These are phyloP conservation scores for Microascus cirrosus DNA, from an alignment of 2,329 filamentous ascomycete species.

Conservation along the genomic window DNA sequence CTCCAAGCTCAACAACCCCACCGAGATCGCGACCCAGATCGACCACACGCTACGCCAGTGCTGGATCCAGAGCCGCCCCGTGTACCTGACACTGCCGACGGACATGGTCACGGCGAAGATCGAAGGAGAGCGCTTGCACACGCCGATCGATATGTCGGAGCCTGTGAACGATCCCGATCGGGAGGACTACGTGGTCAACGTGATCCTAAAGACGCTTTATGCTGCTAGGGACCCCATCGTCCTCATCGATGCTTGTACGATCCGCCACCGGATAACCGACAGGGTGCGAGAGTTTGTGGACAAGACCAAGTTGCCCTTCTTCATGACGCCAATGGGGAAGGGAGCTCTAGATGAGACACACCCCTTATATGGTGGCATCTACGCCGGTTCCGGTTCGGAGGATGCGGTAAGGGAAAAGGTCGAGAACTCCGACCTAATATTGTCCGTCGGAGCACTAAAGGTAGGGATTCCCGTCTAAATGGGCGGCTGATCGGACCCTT, in stretches of 20 bases:
- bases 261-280: slow-evolving; percentile 60
- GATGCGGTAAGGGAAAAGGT: slow-evolving; percentile 51
- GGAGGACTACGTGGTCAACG: slow-evolving; percentile 74
- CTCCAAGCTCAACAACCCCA: slow-evolving; percentile 57
- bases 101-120: slow-evolving; percentile 71
- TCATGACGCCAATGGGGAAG: slow-evolving; percentile 88
- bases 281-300: slow-evolving; percentile 65
- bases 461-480: slow-evolving; percentile 9
- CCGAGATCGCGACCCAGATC: slow-evolving; percentile 62
- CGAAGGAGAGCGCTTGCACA: slow-evolving; percentile 61
- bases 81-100: slow-evolving; percentile 75
- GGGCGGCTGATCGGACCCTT: not conserved
- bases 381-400: slow-evolving; percentile 67
- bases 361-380: slow-evolving; percentile 71
- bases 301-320: slow-evolving; percentile 66
- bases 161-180: slow-evolving; percentile 56
- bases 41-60: slow-evolving; percentile 69
- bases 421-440: slow-evolving; percentile 58
- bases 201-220: slow-evolving; percentile 62
- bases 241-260: slow-evolving; percentile 72
- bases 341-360: slow-evolving; percentile 68
- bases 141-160: slow-evolving; percentile 54
- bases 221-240: slow-evolving; percentile 66
- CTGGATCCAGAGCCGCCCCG: slow-evolving; percentile 61
- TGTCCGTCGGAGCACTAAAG: slow-evolving; percentile 57